Evolutionary conservation across 768 basidiomycete genomes (phyloP).

Genomic region (Podaxis sp.): DNA sequence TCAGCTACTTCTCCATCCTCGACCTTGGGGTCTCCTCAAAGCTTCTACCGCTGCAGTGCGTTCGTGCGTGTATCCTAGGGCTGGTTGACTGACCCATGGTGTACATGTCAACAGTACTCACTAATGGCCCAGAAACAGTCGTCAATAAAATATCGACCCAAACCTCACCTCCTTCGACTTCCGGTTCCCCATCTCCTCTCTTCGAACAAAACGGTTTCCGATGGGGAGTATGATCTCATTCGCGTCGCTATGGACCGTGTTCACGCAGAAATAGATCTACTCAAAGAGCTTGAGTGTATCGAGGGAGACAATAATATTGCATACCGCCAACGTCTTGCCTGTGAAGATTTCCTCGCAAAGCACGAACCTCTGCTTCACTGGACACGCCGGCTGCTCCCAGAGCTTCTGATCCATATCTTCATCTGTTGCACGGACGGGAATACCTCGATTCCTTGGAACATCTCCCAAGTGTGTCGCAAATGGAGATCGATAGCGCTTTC

Average conservation of each 20-base stretch:
- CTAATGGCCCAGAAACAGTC: too few species aligned
- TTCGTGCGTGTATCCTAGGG: too few species aligned
- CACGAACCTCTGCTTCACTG: neutral
- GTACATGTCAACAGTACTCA: too few species aligned
- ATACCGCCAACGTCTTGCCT: neutral
- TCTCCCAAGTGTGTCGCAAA: slow-evolving; percentile 41
- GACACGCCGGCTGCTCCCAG: neutral
- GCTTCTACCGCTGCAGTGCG: too few species aligned
- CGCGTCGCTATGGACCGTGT: neutral
- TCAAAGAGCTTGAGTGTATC: neutral
- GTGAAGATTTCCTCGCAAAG: neutral
- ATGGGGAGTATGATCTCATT: neutral
- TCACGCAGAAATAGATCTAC: neutral
- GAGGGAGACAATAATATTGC: neutral
- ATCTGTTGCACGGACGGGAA: slow-evolving; percentile 3
- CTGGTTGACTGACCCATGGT: too few species aligned
- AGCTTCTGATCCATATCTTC: slow-evolving; percentile 5
- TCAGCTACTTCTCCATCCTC: too few species aligned
- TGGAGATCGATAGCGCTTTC: slow-evolving; percentile 39
- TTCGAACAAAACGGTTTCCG: neutral
- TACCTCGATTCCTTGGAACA: slow-evolving; percentile 3
- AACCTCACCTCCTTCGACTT: neutral
- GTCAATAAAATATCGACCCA: too few species aligned
- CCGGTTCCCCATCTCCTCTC: neutral
- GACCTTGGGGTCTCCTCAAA: too few species aligned